Conservation (phyloP, 768 basidiomycete species). For the Psilocybe cyanescens region DNA sequence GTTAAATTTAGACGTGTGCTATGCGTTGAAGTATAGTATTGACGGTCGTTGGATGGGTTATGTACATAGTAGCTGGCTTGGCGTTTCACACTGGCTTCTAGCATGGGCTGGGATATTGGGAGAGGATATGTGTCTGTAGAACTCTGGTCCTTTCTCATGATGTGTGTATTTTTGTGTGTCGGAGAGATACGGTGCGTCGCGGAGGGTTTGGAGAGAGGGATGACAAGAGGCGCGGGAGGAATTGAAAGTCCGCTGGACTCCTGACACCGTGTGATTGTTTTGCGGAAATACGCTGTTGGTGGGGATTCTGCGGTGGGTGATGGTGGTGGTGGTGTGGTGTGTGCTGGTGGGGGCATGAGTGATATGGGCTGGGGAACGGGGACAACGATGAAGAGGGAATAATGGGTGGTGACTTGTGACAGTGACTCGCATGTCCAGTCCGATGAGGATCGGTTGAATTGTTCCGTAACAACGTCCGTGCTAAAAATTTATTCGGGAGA, state of each 20-base stretch:
- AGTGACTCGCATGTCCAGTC: conserved; percentile 4
- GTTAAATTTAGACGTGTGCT: no score
- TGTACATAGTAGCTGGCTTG: no score
- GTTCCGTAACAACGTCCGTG: conserved; percentile 16
- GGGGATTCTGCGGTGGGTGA: conserved; percentile 1
- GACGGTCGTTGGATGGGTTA: no score
- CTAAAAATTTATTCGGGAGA: conserved; percentile 4
- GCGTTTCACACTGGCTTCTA: no score
- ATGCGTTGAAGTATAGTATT: no score
- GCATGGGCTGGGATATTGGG: no score
- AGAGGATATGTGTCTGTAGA: no score
- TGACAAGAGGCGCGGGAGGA: neutral
- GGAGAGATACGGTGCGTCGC: neutral
- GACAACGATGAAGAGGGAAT: neutral
- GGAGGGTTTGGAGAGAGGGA: neutral
- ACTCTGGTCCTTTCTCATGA: no score
- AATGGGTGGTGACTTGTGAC: neutral
- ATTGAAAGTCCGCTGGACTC: neutral
- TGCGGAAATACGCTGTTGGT: conserved; percentile 10
- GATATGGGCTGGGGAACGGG: no score
- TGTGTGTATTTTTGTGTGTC: neutral
- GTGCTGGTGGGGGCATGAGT: neutral
- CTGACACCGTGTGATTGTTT: neutral
- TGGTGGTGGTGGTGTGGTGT: neutral
- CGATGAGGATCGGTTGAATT: conserved; percentile 11